Percentiles rank a stretch among this genome's conserved stretches.
Evolutionary conservation across 2,329 filamentous ascomycete genomes (phyloP).

Genomic region (Apiospora rasikravindrae): DNA sequence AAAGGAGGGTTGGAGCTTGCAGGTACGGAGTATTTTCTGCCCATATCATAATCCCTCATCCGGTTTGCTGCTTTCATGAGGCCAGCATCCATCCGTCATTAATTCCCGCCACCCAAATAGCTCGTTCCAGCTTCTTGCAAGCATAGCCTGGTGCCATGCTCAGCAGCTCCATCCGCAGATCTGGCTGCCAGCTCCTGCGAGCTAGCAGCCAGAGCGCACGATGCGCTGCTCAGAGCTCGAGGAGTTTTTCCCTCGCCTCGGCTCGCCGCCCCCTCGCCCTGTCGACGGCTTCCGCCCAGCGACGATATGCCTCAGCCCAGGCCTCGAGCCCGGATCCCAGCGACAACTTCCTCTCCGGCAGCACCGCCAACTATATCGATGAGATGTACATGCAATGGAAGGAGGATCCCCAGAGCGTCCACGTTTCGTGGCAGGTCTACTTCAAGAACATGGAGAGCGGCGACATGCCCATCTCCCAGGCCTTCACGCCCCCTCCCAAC

Average conservation of each 20-base stretch:
- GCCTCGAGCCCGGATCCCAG: constrained; percentile 74
- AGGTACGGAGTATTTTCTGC: constrained; percentile 18
- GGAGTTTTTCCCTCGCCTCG: constrained; percentile 52
- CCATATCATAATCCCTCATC: constrained; percentile 23
- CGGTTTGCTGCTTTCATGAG: constrained; percentile 5
- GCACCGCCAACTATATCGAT: constrained; percentile 98
- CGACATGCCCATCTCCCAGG: constrained; percentile 96
- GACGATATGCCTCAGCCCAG: constrained; percentile 60
- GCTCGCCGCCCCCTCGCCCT: constrained; percentile 57
- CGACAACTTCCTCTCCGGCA: constrained; percentile 96
- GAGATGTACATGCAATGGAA: constrained; percentile 99
- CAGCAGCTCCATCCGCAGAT: constrained; percentile 70
- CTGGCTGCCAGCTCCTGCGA: constrained; percentile 67
- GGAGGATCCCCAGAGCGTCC: constrained; percentile 88
- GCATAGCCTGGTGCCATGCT: constrained; percentile 66
- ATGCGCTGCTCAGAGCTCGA: constrained; percentile 41
- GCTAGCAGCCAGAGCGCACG: constrained; percentile 52
- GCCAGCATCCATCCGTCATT: constrained; percentile 3
- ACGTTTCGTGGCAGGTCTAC: constrained; percentile 98
- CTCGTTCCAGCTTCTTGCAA: constrained; percentile 28
- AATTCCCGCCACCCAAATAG: constrained; percentile 27
- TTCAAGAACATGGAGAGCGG: constrained; percentile 99
- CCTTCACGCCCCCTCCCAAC: constrained; percentile 93
- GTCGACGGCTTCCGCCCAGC: constrained; percentile 47
- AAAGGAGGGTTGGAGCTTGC: constrained; percentile 33